Percentiles rank a stretch among this genome's conserved stretches.
These are phyloP conservation scores for Hypericum perforatum DNA, from an alignment of 345 rosid genomes.

Conservation along the genomic window DNA sequence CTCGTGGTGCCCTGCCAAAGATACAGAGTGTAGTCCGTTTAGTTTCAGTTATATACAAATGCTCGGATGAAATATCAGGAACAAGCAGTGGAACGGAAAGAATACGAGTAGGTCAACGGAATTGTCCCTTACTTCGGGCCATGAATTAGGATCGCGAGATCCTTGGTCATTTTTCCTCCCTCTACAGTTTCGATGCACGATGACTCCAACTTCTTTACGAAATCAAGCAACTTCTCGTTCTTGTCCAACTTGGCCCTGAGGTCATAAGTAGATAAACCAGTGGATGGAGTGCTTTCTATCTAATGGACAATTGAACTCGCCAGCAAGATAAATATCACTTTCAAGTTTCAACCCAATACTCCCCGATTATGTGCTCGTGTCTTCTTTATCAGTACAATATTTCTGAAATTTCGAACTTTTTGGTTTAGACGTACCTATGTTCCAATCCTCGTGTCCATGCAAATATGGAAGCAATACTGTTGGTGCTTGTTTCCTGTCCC, in stretches of 20 bases:
- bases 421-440: slow-evolving; percentile 54
- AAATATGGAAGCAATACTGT: slow-evolving; percentile 93
- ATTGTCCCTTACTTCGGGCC: slow-evolving; percentile 59
- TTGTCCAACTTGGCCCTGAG: slow-evolving; percentile 85
- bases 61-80: background rate
- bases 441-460: slow-evolving; percentile 92
- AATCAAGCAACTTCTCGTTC: slow-evolving; percentile 57
- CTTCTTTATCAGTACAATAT: too few species aligned
- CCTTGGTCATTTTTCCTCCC: slow-evolving; percentile 91
- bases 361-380: background rate
- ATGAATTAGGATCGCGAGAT: slow-evolving; percentile 74
- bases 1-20: slow-evolving; percentile 58
- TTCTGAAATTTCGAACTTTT: too few species aligned
- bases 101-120: background rate
- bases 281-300: background rate
- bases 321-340: background rate
- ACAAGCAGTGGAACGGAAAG: background rate
- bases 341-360: background rate
- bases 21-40: background rate
- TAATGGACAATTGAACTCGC: background rate
- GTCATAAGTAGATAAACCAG: background rate
- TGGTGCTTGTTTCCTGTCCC: slow-evolving; percentile 97
- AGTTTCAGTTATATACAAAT: background rate
- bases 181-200: slow-evolving; percentile 84
- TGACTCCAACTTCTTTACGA: slow-evolving; percentile 72